phyloP scores from a whole-genome alignment of 176 grass and related monocot genomes.

The Canna indica region DNA sequence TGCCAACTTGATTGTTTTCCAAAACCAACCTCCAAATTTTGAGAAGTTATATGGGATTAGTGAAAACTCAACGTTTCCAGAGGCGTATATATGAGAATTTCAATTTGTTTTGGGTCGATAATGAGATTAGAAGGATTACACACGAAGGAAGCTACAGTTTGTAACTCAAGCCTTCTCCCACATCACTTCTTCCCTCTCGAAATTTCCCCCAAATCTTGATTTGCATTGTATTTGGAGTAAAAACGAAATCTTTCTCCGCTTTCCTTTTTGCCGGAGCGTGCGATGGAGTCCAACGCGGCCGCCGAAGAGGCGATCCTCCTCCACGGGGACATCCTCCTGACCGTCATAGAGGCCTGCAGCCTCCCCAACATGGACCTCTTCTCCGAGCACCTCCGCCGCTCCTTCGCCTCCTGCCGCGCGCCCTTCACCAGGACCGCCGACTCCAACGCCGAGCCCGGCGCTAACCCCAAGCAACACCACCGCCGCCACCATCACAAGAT shows the following conservation, averaged over 20 bases:
- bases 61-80: too few species aligned
- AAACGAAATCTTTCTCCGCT: neutral
- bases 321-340: slow-evolving; percentile 77
- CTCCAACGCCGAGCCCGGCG: neutral
- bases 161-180: too few species aligned
- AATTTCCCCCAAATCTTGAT: too few species aligned
- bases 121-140: too few species aligned
- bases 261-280: slow-evolving; percentile 16
- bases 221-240: neutral
- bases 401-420: slow-evolving; percentile 47
- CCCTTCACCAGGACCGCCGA: slow-evolving; percentile 3
- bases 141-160: neutral
- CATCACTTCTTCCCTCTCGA: too few species aligned
- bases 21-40: too few species aligned
- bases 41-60: too few species aligned
- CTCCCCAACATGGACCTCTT: slow-evolving; percentile 99
- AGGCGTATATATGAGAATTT: too few species aligned
- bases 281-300: slow-evolving; percentile 28
- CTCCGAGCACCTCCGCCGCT: slow-evolving; percentile 64
- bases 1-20: too few species aligned
- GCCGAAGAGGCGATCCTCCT: slow-evolving; percentile 40
- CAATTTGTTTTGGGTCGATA: too few species aligned
- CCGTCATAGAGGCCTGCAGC: slow-evolving; percentile 57
- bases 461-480: neutral
- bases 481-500: slow-evolving; percentile 38